Base-by-base conservation (phyloP, 768 basidiomycete genomes). In the Paxillus involutus region DNA sequence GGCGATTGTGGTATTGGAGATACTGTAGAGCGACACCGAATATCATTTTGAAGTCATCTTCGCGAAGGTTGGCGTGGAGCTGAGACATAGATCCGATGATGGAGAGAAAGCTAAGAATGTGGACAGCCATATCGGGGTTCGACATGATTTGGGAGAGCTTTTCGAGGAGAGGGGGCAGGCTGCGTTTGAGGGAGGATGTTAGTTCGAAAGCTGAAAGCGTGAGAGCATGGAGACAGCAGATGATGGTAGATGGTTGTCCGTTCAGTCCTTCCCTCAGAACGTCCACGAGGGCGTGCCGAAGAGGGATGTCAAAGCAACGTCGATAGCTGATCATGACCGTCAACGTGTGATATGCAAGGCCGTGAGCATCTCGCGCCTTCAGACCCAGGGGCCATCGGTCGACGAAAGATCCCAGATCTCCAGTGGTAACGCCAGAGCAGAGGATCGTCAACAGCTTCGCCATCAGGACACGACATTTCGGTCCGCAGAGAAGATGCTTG, bases 401-500 rank as follows among this genome's bases (percentile, higher is more conserved):
- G 19, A 88, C 71, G 10, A 78, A 70, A 17, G 77, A 71, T 0
- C 77, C 86, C 13, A 94, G 73, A 10, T 79, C 76, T 8, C 80
- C 83, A 12, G 74, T 77, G 17, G 82, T 71, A 30, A 95, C 79
- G 1, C 82, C 82, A 2, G 79, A 74, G 72, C 91, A 91, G 12
- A 98, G 71, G 26, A 78, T 66, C n/a, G 77, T 76, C 37, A 93
- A 72, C 33, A 98, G 71, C 45, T 74, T 77, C 6, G 82, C 75
- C 19, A 95, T 79, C 10, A 81, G 79, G 13, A 66, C 71, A n/a
- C 85, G 77, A 29, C 89, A 85, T 47, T 84, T 83, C 0, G 91
- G 91, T 1, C 97, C 97, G 65, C 95, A 97, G 70, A 97, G 95
- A 49, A 98, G 78, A 63, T 98, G 94, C 69, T 98, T 98, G 79